Percentiles rank a stretch among this genome's conserved stretches.
These are phyloP conservation scores for Dothidotthia symphoricarpi DNA, from an alignment of 2,329 filamentous ascomycete species.

Conservation along the genomic window DNA sequence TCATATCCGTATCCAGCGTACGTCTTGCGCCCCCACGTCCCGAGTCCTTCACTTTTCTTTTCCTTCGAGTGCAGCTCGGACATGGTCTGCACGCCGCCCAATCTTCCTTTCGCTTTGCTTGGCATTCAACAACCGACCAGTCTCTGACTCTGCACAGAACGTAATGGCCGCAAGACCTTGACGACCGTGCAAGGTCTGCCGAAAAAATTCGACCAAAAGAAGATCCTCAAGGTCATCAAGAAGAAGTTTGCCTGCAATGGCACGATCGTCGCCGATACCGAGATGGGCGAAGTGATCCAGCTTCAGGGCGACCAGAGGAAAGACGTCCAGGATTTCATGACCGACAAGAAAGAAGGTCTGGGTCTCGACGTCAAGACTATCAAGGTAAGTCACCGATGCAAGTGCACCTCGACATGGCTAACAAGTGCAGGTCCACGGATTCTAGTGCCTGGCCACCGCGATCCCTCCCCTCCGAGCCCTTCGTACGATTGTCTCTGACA, in stretches of 20 bases:
- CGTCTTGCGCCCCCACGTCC: conserved; percentile 38
- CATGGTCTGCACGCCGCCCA: too few relatives aligned
- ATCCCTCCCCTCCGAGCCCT: conserved; percentile 16
- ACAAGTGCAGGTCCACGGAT: conserved; percentile 35
- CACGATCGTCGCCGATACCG: conserved; percentile 92
- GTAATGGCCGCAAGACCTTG: conserved; percentile 99
- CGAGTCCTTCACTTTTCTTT: neutral
- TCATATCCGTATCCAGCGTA: conserved; percentile 99
- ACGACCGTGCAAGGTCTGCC: conserved; percentile 98
- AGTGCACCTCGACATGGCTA: neutral
- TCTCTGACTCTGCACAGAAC: conserved; percentile 65
- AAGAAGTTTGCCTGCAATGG: conserved; percentile 99
- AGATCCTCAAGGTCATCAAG: conserved; percentile 99
- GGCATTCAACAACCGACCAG: neutral
- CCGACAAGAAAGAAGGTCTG: conserved; percentile 91
- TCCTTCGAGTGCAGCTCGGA: neutral
- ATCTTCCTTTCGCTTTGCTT: too few relatives aligned
- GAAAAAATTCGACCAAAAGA: conserved; percentile 99
- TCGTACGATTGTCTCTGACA: conserved; percentile 1
- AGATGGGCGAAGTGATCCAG: conserved; percentile 99
- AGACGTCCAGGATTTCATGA: conserved; percentile 96
- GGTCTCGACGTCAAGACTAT: conserved; percentile 95
- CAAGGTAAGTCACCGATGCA: conserved; percentile 60
- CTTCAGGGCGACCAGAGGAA: conserved; percentile 99
- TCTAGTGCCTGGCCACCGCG: conserved; percentile 25